Conservation (phyloP, 2,329 filamentous ascomycete genomes). For the Drechslera avenae region DNA sequence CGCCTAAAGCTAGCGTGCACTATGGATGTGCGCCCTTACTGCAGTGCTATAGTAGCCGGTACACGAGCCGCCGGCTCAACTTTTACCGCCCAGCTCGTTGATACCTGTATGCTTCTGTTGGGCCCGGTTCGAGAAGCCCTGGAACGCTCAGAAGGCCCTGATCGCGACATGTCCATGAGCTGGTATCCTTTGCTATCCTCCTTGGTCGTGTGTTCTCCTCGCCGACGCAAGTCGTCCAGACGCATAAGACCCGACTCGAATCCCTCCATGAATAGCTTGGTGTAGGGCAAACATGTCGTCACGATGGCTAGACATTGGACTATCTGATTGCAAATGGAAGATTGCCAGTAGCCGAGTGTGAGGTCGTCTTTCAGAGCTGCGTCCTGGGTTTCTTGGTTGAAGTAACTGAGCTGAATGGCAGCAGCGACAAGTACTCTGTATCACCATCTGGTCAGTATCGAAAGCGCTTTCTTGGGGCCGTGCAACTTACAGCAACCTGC, state of each 20-base stretch:
- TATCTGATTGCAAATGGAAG: slow-evolving; percentile 30
- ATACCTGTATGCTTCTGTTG: slow-evolving; percentile 17
- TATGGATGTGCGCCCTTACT: background rate
- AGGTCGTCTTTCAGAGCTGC: slow-evolving; percentile 19
- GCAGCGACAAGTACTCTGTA: slow-evolving; percentile 22
- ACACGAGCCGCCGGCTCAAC: slow-evolving; percentile 11
- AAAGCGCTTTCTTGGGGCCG: background rate
- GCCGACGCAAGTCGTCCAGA: slow-evolving; percentile 24
- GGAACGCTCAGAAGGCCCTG: background rate
- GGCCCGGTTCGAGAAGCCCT: background rate
- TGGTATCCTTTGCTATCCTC: slow-evolving; percentile 20
- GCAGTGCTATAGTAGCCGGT: background rate
- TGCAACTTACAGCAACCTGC: slow-evolving; percentile 21
- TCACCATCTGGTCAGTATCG: background rate
- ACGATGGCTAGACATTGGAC: slow-evolving; percentile 33
- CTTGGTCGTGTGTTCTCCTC: slow-evolving; percentile 17
- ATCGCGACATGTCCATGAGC: slow-evolving; percentile 25
- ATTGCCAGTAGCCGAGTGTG: slow-evolving; percentile 37
- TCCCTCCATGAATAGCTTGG: slow-evolving; percentile 36
- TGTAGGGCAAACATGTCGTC: slow-evolving; percentile 37
- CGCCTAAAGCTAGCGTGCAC: background rate
- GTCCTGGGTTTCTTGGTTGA: slow-evolving; percentile 20
- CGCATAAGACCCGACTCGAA: slow-evolving; percentile 35
- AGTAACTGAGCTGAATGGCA: slow-evolving; percentile 23
- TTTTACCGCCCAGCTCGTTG: slow-evolving; percentile 19